Conservation (phyloP, 2,329 filamentous ascomycete species). For the Aspergillus versicolor region DNA sequence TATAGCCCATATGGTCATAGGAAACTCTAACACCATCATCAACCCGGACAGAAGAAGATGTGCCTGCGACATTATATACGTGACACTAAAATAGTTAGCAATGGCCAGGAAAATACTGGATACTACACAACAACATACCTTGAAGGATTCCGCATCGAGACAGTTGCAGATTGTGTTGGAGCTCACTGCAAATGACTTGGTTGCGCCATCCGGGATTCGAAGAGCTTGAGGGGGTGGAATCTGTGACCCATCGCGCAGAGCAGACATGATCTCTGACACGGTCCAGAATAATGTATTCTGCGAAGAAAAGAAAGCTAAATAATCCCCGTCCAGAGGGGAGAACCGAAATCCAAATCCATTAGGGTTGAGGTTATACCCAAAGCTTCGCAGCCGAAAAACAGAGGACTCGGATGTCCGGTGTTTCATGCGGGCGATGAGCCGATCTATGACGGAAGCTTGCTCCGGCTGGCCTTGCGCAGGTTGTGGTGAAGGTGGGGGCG, state of each 20-base stretch:
- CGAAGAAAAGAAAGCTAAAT: slow-evolving; percentile 9
- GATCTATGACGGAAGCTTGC: not conserved
- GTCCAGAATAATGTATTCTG: slow-evolving; percentile 8
- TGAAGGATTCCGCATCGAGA: slow-evolving; percentile 4
- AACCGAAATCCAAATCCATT: slow-evolving; percentile 8
- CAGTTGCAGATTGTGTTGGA: slow-evolving; percentile 12
- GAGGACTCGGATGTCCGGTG: not conserved
- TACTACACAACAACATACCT: not conserved
- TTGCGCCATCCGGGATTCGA: not conserved
- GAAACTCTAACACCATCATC: slow-evolving; percentile 1
- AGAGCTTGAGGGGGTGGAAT: slow-evolving; percentile 5
- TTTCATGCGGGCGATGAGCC: not conserved
- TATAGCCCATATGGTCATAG: slow-evolving; percentile 12
- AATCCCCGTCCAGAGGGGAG: slow-evolving; percentile 9
- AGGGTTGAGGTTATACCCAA: not conserved
- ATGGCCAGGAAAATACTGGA: not conserved
- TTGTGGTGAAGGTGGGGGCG: not conserved
- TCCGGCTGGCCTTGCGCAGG: not conserved
- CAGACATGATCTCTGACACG: slow-evolving; percentile 4
- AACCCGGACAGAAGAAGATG: not conserved
- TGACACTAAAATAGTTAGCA: slow-evolving; percentile 10
- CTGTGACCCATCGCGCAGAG: not conserved
- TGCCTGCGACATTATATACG: slow-evolving; percentile 6
- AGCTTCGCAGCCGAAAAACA: not conserved
- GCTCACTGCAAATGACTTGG: slow-evolving; percentile 15